Percentiles rank a stretch among this genome's conserved stretches.
phyloP scores from a whole-genome alignment of 2,329 filamentous ascomycete species.

The Penicillium oxalicum region DNA sequence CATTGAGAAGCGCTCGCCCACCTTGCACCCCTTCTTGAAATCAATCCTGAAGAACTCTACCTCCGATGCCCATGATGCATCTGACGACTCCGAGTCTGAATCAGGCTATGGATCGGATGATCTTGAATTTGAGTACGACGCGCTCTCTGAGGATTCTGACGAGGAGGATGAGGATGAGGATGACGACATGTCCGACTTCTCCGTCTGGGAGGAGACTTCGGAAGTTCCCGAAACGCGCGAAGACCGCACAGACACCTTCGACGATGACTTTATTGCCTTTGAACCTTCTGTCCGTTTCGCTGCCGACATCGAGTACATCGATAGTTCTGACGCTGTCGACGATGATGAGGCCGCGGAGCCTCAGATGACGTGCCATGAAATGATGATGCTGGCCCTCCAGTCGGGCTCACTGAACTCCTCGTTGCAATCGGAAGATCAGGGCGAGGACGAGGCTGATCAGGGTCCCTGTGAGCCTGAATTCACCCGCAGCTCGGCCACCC shows the following conservation, averaged over 20 bases:
- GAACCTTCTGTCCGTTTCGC: constrained; percentile 33
- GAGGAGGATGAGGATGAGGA: constrained; percentile 26
- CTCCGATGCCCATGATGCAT: constrained; percentile 4
- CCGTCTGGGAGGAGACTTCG: constrained; percentile 27
- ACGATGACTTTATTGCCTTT: constrained; percentile 35
- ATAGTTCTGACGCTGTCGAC: constrained; percentile 22
- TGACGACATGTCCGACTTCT: constrained; percentile 27
- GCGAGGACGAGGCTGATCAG: constrained; percentile 17
- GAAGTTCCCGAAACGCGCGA: constrained; percentile 25
- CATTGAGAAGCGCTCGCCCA: constrained; percentile 15
- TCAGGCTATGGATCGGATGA: constrained; percentile 36
- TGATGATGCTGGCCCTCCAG: constrained; percentile 31
- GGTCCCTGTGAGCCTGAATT: constrained; percentile 13
- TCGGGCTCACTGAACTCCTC: constrained; percentile 19
- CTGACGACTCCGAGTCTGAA: constrained; percentile 25
- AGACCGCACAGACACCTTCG: constrained; percentile 28
- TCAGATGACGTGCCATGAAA: constrained; percentile 38
- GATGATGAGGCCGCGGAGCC: constrained; percentile 19
- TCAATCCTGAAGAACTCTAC: constrained; percentile 32
- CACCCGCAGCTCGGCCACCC: constrained; percentile 16
- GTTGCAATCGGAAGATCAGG: constrained; percentile 15
- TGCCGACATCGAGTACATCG: constrained; percentile 31
- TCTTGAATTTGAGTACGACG: constrained; percentile 27
- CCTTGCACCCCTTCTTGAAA: constrained; percentile 25
- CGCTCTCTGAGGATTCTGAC: constrained; percentile 16